Evolutionary conservation across 495 filamentous ascomycete species (phyloP).

Genomic region (Podospora tetraspora): DNA sequence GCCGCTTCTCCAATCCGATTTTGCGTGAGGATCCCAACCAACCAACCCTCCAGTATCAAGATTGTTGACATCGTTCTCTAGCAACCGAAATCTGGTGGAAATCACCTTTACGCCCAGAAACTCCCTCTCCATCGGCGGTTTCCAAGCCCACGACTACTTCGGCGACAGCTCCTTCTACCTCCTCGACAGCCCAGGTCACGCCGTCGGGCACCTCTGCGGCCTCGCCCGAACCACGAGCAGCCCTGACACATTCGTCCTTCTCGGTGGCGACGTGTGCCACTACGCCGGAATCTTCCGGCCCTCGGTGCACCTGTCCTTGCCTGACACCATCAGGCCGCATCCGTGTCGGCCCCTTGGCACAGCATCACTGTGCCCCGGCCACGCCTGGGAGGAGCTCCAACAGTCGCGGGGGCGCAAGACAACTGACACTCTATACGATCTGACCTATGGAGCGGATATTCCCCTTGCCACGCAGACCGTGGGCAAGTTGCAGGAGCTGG

Average conservation of each 20-base stretch:
- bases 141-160: slow-evolving; percentile 53
- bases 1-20: slow-evolving; percentile 36
- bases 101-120: neutral
- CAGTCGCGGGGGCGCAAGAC: slow-evolving; percentile 15
- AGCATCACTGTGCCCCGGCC: slow-evolving; percentile 18
- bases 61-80: neutral
- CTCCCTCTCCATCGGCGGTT: slow-evolving; percentile 36
- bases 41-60: neutral
- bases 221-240: slow-evolving; percentile 40
- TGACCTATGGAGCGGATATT: slow-evolving; percentile 26
- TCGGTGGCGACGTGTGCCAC: slow-evolving; percentile 52
- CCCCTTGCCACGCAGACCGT: slow-evolving; percentile 33
- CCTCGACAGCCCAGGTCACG: slow-evolving; percentile 47
- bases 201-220: slow-evolving; percentile 47
- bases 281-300: slow-evolving; percentile 47
- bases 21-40: slow-evolving; percentile 12
- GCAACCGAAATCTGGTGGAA: neutral
- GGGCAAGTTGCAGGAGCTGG: slow-evolving; percentile 39
- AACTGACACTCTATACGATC: slow-evolving; percentile 35
- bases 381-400: slow-evolving; percentile 25
- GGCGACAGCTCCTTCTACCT: slow-evolving; percentile 53
- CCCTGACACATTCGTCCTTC: slow-evolving; percentile 45
- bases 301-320: slow-evolving; percentile 39
- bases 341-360: slow-evolving; percentile 19
- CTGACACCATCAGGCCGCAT: slow-evolving; percentile 32